phyloP scores from a whole-genome alignment of 495 filamentous ascomycete genomes.

The Penicillium desertorum region DNA sequence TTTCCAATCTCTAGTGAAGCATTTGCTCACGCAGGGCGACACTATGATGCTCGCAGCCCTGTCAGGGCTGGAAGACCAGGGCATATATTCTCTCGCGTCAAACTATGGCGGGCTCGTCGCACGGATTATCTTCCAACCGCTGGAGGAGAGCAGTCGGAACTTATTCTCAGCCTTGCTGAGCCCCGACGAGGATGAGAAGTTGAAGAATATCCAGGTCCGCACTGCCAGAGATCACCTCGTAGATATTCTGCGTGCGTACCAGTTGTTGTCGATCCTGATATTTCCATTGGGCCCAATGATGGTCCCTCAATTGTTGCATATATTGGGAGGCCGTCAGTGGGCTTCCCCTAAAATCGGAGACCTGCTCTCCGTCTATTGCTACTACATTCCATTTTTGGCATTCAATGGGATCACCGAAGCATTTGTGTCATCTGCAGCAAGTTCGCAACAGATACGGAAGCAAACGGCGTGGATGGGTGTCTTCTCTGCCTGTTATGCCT shows the following conservation, averaged over 20 bases:
- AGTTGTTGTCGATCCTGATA: constrained; percentile 65
- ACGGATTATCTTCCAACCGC: constrained; percentile 87
- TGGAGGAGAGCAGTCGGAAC: constrained; percentile 87
- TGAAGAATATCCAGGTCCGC: constrained; percentile 19
- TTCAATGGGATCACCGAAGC: constrained; percentile 91
- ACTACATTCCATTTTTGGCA: constrained; percentile 89
- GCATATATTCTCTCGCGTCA: constrained; percentile 87
- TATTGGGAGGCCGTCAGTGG: constrained; percentile 78
- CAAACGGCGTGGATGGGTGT: constrained; percentile 81
- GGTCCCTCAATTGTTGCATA: constrained; percentile 64
- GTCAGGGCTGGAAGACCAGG: constrained; percentile 74
- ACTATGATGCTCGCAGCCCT: constrained; percentile 78
- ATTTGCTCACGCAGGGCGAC: constrained; percentile 92
- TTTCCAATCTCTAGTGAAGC: constrained; percentile 85
- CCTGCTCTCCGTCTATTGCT: constrained; percentile 79
- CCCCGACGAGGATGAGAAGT: constrained; percentile 20
- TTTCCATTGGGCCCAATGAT: constrained; percentile 68
- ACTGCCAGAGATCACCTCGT: constrained; percentile 37
- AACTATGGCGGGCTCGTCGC: constrained; percentile 94
- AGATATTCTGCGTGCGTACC: constrained; percentile 42
- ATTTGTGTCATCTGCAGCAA: constrained; percentile 84
- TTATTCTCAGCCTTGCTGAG: constrained; percentile 73
- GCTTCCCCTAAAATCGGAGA: constrained; percentile 57
- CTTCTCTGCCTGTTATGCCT: constrained; percentile 72
- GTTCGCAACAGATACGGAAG: constrained; percentile 60